Base-by-base conservation (phyloP, 768 basidiomycete genomes). In the Mycena venus region DNA sequence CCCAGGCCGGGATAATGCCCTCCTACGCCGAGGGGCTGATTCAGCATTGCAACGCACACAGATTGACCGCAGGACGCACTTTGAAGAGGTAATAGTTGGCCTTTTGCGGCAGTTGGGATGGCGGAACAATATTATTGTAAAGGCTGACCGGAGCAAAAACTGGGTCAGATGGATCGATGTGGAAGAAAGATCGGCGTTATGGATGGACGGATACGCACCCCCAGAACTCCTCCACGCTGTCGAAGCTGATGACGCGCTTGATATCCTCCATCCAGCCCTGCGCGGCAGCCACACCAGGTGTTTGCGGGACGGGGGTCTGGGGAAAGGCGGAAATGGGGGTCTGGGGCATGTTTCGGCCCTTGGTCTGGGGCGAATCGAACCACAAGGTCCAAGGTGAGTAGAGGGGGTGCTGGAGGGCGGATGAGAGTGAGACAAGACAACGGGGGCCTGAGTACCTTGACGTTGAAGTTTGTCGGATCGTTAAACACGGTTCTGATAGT, bases 81-180 rank as follows among this genome's bases (percentile, higher is more conserved):
- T 98, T 99, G 92, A 99, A 99, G 76, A 99, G 88, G 86, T 99
- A 99, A 84, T 99, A 99, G 82, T 99, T 99, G n/a, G 97, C 96
- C 86, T 98, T 99, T 84, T 93, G 93, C 44, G 96, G 96, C 75
- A 99, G 87, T 80, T 92, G 91, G 23, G 96, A 98, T 19, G 98
- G 98, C 29, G 96, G 95, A 58, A 99, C 93, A 80, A 99, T 98
- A 85, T 99, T 98, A 85, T 99, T 98, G 86, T 98, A 97, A 75
- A 98, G 85, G 11, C 95, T 97, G 74, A n/a, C n/a, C n/a, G n/a
- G n/a, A n/a, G n/a, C 9, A 47, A 67, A 44, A 70, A 44, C 65
- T 69, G 56, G 61, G 40, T 70, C 68, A 63, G 49, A 38, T 61
- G 66, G 40, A 44, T 51, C 49, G 64, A 67, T 51, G 40, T 68